phyloP scores from a whole-genome alignment of 2,329 filamentous ascomycete species.

The Aquanectria penicillioides region DNA sequence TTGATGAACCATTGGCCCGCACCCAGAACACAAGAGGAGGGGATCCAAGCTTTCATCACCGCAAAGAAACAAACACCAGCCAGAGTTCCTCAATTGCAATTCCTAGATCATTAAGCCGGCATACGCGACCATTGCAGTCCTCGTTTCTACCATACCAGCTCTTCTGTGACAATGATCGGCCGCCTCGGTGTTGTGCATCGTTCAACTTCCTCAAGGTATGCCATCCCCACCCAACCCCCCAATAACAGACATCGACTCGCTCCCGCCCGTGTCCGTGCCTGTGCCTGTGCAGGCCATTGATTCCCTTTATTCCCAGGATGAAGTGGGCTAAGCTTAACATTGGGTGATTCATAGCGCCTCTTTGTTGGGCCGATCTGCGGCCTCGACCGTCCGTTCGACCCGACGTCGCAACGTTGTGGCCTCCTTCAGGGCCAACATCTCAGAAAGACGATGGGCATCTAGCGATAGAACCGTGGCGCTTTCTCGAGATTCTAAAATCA shows the following conservation, averaged over 20 bases:
- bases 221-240: neutral
- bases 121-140: neutral
- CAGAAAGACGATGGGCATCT: constrained; percentile 21
- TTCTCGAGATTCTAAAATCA: constrained; percentile 26
- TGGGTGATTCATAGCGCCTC: constrained; percentile 19
- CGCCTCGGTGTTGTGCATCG: constrained; percentile 26
- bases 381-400: constrained; percentile 11
- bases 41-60: constrained; percentile 13
- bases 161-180: constrained; percentile 30
- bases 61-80: neutral
- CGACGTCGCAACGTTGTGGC: constrained; percentile 2
- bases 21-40: constrained; percentile 4
- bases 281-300: too few species aligned
- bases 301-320: neutral
- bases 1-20: constrained; percentile 17
- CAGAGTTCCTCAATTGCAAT: neutral
- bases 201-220: constrained; percentile 32
- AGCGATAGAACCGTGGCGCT: constrained; percentile 24
- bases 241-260: neutral
- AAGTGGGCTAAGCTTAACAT: neutral
- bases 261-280: neutral
- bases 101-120: neutral
- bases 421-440: constrained; percentile 10
- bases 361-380: constrained; percentile 25
- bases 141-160: neutral